Base-by-base conservation (phyloP, 169 alveolate species). In the Toxoplasma gondii region DNA sequence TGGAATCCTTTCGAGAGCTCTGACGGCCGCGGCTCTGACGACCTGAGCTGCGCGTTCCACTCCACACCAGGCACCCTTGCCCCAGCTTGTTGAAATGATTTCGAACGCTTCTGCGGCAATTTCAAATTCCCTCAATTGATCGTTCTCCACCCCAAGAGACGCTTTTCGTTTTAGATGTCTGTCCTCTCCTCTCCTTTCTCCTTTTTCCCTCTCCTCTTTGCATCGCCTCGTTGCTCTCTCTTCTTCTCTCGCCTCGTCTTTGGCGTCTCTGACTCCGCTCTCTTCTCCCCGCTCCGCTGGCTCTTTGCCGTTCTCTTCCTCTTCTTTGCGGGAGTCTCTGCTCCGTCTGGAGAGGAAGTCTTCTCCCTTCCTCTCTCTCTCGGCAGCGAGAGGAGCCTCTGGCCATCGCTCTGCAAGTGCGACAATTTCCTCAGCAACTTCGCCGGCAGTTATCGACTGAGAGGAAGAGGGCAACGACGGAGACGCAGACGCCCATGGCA, bases 1-100 rank as follows among this genome's bases (percentile, higher is more conserved):
- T 2, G n/a, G 44, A 36, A 82, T 43, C 10, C 27, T 41, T 44
- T 82, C 90, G 34, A 82, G 67, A 1, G 67, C 90, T 2, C 90
- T 64, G 5, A 82, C 36, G 4, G 90, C 64, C 17, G 90, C 90
- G 41, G 67, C 90, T 9, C 67, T 2, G 90, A 82, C 67, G 90
- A 39, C 41, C 27, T 31, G 39, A 24, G 24, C 84, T 22, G 24
- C 84, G 84, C 84, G 49, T 29, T 64, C 67, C 67, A 39, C 34
- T 64, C 69, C 64, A 38, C 69, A 36, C 69, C 90, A 38, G 38
- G 36, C n/a, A 2, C 67, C 90, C 29, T 27, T 82, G 45, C 64
- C 41, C 90, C 90, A 82, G 67, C 44, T 82, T 29, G n/a, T 1
- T 10, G 67, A 29, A 39, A 82, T 38, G 67, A 82, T 10, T 43